phyloP scores from a whole-genome alignment of 352 stramenopile species.

The Phytophthora fragariaefolia region DNA sequence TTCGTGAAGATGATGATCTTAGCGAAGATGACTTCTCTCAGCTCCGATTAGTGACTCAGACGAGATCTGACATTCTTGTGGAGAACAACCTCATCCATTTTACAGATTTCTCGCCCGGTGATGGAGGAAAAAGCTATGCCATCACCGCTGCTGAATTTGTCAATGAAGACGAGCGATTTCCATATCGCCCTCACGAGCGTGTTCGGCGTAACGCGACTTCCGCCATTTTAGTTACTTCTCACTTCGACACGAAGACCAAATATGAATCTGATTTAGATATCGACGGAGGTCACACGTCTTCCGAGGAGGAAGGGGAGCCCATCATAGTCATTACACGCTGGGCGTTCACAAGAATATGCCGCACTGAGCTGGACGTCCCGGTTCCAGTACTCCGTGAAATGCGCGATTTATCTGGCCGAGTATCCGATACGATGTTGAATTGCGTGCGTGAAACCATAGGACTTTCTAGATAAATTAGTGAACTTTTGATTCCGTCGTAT shows the following conservation, averaged over 20 bases:
- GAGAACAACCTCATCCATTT: slow-evolving; percentile 44
- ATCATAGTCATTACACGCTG: slow-evolving; percentile 44
- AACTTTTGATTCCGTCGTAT: not conserved
- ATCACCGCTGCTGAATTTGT: slow-evolving; percentile 37
- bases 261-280: slow-evolving; percentile 5
- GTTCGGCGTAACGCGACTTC: slow-evolving; percentile 42
- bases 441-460: slow-evolving; percentile 29
- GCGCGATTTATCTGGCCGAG: slow-evolving; percentile 24
- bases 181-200: slow-evolving; percentile 41
- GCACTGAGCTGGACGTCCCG: slow-evolving; percentile 36
- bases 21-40: slow-evolving; percentile 47
- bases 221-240: slow-evolving; percentile 35
- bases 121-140: slow-evolving; percentile 16
- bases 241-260: slow-evolving; percentile 10
- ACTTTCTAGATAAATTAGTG: slow-evolving; percentile 9
- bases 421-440: slow-evolving; percentile 33
- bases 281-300: slow-evolving; percentile 21
- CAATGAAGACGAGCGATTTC: slow-evolving; percentile 50
- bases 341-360: slow-evolving; percentile 41
- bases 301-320: slow-evolving; percentile 31
- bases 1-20: slow-evolving; percentile 60
- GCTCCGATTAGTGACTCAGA: slow-evolving; percentile 44
- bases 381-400: slow-evolving; percentile 33
- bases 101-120: slow-evolving; percentile 9
- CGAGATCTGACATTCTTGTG: slow-evolving; percentile 28